Conservation (phyloP, 2,329 filamentous ascomycete species). For the Hypoxylon sp. region DNA sequence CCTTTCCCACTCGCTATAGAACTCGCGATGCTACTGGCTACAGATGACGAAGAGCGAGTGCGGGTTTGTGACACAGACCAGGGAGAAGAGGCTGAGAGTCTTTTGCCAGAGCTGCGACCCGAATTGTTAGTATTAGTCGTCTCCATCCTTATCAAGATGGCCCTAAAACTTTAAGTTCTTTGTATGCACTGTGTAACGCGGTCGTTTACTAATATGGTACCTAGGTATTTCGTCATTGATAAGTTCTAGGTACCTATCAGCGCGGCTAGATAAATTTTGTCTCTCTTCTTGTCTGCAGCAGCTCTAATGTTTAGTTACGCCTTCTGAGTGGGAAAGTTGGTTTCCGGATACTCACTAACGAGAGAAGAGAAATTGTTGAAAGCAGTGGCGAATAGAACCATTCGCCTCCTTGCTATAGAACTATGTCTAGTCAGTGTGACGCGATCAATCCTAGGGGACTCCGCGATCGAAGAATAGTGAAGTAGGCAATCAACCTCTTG, state of each 20-base stretch:
- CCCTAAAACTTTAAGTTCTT: conserved; percentile 18
- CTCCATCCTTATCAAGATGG: conserved; percentile 29
- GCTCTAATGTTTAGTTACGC: conserved; percentile 15
- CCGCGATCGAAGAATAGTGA: conserved; percentile 8
- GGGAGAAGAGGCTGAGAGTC: conserved; percentile 41
- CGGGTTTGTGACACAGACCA: conserved; percentile 52
- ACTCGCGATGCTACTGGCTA: conserved; percentile 50
- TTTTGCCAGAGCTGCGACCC: conserved; percentile 38
- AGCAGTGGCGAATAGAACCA: conserved; percentile 31
- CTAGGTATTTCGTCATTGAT: conserved; percentile 36
- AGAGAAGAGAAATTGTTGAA: conserved; percentile 5
- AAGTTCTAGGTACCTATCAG: conserved; percentile 27
- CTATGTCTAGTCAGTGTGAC: conserved; percentile 20
- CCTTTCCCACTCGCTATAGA: conserved; percentile 64
- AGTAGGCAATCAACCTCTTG: conserved; percentile 9
- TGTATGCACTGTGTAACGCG: conserved; percentile 25
- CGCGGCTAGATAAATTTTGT: conserved; percentile 19
- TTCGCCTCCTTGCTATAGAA: conserved; percentile 21
- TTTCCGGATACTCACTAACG: background rate
- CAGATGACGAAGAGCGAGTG: conserved; percentile 59
- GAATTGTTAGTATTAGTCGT: conserved; percentile 30
- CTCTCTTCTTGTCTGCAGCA: conserved; percentile 18
- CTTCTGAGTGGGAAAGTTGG: conserved; percentile 5
- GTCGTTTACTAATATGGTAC: conserved; percentile 20
- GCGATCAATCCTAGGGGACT: conserved; percentile 9